These are phyloP conservation scores for Ganoderma lingzhi DNA, from an alignment of 1,284 basidiomycete species.

Conservation along the genomic window DNA sequence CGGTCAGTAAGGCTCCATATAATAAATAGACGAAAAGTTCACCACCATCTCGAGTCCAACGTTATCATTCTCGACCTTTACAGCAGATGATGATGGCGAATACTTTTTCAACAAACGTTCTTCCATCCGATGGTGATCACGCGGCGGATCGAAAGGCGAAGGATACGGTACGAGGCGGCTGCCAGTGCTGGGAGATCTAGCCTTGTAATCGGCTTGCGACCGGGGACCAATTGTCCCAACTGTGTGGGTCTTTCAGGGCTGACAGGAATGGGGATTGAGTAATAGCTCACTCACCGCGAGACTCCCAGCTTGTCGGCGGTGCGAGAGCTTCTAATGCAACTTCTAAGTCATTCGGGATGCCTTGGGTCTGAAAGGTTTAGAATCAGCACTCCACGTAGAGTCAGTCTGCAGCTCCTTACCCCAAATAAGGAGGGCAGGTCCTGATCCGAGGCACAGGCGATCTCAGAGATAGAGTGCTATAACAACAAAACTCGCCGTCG, in stretches of 20 bases:
- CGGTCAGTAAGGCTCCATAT: no score
- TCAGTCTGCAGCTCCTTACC: background rate
- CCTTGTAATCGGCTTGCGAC: no score
- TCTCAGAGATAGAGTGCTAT: background rate
- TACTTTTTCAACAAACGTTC: no score
- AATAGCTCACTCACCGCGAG: background rate
- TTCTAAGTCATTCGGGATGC: slow-evolving; percentile 2
- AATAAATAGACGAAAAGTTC: no score
- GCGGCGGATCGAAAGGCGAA: no score
- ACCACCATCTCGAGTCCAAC: no score
- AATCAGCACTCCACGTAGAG: background rate
- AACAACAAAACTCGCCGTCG: background rate
- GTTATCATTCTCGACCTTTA: no score
- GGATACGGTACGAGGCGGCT: no score
- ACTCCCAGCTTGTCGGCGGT: background rate
- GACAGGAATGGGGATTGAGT: background rate
- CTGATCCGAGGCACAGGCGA: background rate
- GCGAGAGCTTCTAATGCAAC: background rate
- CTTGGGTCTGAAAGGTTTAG: background rate
- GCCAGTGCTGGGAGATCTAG: no score
- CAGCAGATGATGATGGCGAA: no score
- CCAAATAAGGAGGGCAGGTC: background rate
- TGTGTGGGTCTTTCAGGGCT: background rate
- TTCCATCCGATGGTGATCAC: no score
- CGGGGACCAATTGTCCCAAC: background rate